Conservation (phyloP, 2,329 filamentous ascomycete genomes). For the Rhynchosporium secalis region DNA sequence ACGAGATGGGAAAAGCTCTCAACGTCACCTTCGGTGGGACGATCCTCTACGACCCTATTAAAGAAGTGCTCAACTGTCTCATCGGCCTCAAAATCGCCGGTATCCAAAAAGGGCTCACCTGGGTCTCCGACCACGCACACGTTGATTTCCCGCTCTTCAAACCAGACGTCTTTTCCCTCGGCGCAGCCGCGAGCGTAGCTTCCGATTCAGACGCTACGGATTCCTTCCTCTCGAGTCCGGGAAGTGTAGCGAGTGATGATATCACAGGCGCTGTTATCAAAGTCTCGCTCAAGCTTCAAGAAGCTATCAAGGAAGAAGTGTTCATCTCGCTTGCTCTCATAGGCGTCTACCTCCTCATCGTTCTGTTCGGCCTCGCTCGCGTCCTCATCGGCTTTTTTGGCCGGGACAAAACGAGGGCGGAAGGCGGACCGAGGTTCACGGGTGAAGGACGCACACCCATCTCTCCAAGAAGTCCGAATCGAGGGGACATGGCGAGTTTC, state of each 20-base stretch:
- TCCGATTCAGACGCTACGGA: constrained; percentile 59
- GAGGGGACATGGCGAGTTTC: constrained; percentile 23
- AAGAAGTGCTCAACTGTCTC: constrained; percentile 82
- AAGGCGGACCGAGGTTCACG: constrained; percentile 51
- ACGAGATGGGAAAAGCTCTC: constrained; percentile 72
- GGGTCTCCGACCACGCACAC: constrained; percentile 85
- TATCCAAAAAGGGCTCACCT: constrained; percentile 86
- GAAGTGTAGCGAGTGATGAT: constrained; percentile 73
- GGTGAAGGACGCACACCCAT: constrained; percentile 27
- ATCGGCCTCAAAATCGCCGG: constrained; percentile 82
- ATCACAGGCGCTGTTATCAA: constrained; percentile 74
- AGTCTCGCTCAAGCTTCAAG: constrained; percentile 66
- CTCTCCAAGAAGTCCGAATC: constrained; percentile 21
- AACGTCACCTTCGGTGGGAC: constrained; percentile 81
- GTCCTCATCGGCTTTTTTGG: constrained; percentile 61
- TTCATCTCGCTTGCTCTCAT: constrained; percentile 76
- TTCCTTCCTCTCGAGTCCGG: constrained; percentile 76
- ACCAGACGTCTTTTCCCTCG: constrained; percentile 80
- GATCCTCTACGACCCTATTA: constrained; percentile 73
- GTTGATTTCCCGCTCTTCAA: constrained; percentile 76
- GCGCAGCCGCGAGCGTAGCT: constrained; percentile 61
- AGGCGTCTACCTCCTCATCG: constrained; percentile 74
- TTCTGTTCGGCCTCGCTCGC: constrained; percentile 71
- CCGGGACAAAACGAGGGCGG: constrained; percentile 59
- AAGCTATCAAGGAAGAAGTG: constrained; percentile 71